These are phyloP conservation scores for Globisporangium polare DNA, from an alignment of 352 stramenopile genomes.

Conservation along the genomic window DNA sequence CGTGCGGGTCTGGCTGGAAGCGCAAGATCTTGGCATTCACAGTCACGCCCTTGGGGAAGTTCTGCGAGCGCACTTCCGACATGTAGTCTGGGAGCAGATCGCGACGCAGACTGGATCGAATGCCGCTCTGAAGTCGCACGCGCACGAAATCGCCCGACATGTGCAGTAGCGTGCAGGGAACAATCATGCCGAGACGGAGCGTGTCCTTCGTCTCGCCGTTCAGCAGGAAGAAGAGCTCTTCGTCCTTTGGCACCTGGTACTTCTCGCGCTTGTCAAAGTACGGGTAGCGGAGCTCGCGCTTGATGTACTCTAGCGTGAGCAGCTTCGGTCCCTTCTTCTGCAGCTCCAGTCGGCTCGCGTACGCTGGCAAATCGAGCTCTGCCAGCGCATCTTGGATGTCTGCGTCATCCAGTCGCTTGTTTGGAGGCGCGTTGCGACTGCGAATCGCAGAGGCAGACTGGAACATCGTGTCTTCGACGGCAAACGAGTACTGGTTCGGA, in stretches of 20 bases:
- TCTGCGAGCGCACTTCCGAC: conserved; percentile 45
- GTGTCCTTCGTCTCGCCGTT: conserved; percentile 82
- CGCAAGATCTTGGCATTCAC: conserved; percentile 82
- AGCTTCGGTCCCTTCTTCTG: conserved; percentile 89
- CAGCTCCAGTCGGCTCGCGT: conserved; percentile 79
- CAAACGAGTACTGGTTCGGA: conserved; percentile 88
- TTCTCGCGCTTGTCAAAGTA: conserved; percentile 88
- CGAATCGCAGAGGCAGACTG: conserved; percentile 84
- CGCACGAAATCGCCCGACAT: conserved; percentile 83
- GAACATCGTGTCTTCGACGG: conserved; percentile 90
- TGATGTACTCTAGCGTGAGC: conserved; percentile 86
- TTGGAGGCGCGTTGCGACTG: conserved; percentile 49
- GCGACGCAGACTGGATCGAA: conserved; percentile 73
- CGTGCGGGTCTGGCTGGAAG: conserved; percentile 68
- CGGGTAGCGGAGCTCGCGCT: conserved; percentile 84
- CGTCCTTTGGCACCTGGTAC: conserved; percentile 79
- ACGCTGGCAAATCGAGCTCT: conserved; percentile 83
- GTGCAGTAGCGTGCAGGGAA: conserved; percentile 80
- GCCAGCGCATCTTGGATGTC: conserved; percentile 87
- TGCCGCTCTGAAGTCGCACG: conserved; percentile 81
- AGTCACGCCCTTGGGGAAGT: conserved; percentile 81
- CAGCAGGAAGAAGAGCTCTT: conserved; percentile 86
- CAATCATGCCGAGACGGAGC: conserved; percentile 79
- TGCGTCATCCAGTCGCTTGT: conserved; percentile 55
- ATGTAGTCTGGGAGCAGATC: conserved; percentile 82